Evolutionary conservation across 2,329 filamentous ascomycete species (phyloP), one percentile per base, ranked within the genome.

Genomic region (Sclerotinia glacialis): DNA sequence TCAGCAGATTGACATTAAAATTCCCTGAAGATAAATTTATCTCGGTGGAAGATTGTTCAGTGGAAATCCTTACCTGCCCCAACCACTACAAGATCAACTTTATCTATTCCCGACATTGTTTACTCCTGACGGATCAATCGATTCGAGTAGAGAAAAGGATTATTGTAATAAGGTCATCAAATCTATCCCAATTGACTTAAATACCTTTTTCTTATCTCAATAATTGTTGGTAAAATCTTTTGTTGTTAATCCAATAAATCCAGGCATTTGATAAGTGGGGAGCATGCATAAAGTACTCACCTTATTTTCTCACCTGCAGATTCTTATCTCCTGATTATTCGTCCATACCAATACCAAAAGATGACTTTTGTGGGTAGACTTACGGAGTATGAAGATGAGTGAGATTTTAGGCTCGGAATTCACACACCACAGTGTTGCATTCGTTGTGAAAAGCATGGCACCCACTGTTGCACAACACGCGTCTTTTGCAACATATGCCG

Each of bases 51-150:
- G 26, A n/a, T 5, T 34, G 12, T 31, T 16, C 18, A 16, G 18
- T 47, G 14, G 26, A 23, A 37, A 37, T 5, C 23, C 60, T 50
- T 60, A 65, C 63, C 63, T 65, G 63, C 63, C 14, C 63, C 63
- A 7, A 65, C 21, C 26, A 65, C 54, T 28, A 60, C 44, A 23
- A 65, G 40, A 28, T 65, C 54, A 9, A 60, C 47, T 54, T 55
- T 42, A 44, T 28, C 34, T 5, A 26, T 18, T 37, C 8, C 44
- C 11, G 58, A 23, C 58, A 61, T 61, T 2, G 34, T 61, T 26
- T 12, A 26, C 44, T 61, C 44, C 9, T 18, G n/a, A 26, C 7
- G 9, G 31, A 26, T 21, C 6, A 21, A 37, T 26, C 1, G 23
- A 60, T 14, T 34, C 9, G 0, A 12, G 3, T 11, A 18, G 4